phyloP scores from a whole-genome alignment of 192 early-diverging fungal genomes.

The Backusella circina region DNA sequence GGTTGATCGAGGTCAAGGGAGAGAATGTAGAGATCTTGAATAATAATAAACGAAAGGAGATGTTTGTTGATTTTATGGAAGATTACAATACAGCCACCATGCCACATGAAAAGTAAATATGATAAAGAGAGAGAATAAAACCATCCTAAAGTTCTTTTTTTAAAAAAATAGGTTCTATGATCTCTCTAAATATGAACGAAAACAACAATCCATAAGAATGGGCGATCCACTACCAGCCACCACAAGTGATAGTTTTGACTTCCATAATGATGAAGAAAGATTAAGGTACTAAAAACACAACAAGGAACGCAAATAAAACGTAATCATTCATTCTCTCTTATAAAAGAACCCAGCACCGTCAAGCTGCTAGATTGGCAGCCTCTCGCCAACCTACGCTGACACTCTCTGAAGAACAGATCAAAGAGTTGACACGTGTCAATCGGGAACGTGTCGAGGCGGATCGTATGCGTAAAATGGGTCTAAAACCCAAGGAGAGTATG shows the following conservation, averaged over 20 bases:
- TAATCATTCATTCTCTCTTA: no score
- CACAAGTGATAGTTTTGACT: constrained; percentile 26
- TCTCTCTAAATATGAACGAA: constrained; percentile 46
- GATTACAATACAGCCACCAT: constrained; percentile 62
- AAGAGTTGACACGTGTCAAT: constrained; percentile 39
- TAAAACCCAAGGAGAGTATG: constrained; percentile 43
- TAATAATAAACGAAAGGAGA: constrained; percentile 45
- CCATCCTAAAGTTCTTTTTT: not conserved
- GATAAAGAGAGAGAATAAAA: not conserved
- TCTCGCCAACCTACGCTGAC: constrained; percentile 6
- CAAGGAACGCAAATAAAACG: not conserved
- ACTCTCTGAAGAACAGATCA: constrained; percentile 42
- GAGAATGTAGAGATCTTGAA: constrained; percentile 43
- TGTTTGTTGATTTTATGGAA: constrained; percentile 58
- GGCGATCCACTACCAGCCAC: constrained; percentile 29
- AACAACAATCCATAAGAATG: constrained; percentile 44
- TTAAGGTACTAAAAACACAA: constrained; percentile 22
- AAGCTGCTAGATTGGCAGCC: constrained; percentile 14
- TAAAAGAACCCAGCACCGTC: constrained; percentile 19
- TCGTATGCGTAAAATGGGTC: constrained; percentile 47
- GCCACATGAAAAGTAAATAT: constrained; percentile 51
- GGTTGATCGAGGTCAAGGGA: constrained; percentile 53
- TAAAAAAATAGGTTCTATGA: constrained; percentile 38
- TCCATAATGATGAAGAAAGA: constrained; percentile 50
- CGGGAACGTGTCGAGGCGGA: constrained; percentile 50